Evolutionary conservation across 371 early-diverging fungal species (phyloP).

Genomic region (Dichotomocladium elegans): DNA sequence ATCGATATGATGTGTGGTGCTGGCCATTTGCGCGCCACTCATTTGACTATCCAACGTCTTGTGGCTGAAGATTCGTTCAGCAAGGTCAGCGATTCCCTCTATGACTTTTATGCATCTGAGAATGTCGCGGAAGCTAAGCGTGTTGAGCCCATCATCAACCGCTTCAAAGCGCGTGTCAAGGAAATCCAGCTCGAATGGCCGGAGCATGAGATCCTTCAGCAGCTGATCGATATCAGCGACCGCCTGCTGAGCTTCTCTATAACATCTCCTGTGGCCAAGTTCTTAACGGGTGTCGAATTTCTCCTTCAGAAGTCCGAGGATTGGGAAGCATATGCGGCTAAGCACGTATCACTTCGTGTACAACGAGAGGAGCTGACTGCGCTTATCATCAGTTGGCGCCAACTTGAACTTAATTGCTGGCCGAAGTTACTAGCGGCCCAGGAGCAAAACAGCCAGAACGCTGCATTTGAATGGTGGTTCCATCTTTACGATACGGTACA

Average conservation of each 20-base stretch:
- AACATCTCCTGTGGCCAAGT: conserved; percentile 84
- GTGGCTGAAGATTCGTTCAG: conserved; percentile 35
- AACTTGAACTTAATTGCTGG: conserved; percentile 91
- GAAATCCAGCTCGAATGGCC: conserved; percentile 70
- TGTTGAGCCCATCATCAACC: conserved; percentile 59
- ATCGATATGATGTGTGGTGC: conserved; percentile 27
- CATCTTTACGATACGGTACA: conserved; percentile 67
- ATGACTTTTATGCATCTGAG: conserved; percentile 88
- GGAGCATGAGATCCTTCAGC: conserved; percentile 84
- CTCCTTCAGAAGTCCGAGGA: conserved; percentile 87
- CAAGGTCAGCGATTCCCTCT: conserved; percentile 45
- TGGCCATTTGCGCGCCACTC: conserved; percentile 32
- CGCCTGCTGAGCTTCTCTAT: conserved; percentile 77
- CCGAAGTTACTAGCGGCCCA: conserved; percentile 80
- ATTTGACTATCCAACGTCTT: conserved; percentile 29
- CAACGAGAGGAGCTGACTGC: conserved; percentile 70
- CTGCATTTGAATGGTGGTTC: conserved; percentile 85
- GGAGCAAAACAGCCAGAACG: conserved; percentile 62
- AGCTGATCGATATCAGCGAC: conserved; percentile 63
- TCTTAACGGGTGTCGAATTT: conserved; percentile 86
- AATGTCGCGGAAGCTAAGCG: conserved; percentile 71
- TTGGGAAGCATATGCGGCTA: conserved; percentile 91
- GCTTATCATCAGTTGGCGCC: conserved; percentile 88
- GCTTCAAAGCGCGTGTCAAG: conserved; percentile 59
- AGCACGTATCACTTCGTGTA: conserved; percentile 73